Evolutionary conservation across 371 early-diverging fungal genomes (phyloP).

Genomic region (Neoconidiobolus thromboides): DNA sequence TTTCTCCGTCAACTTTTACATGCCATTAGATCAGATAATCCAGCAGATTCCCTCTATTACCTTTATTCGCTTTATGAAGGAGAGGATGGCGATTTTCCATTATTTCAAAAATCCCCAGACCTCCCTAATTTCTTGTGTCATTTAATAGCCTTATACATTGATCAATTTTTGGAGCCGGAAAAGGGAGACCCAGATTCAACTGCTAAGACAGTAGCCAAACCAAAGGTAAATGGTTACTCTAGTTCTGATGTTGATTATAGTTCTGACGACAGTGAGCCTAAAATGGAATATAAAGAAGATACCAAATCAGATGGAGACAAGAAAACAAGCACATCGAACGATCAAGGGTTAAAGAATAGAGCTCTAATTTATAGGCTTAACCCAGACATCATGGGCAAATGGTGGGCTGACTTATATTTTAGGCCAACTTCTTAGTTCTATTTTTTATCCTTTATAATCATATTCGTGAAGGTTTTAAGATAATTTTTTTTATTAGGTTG

Average conservation of each 20-base stretch:
- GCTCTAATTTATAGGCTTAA: conserved; percentile 1
- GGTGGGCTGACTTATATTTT: conserved; percentile 2
- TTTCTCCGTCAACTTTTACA: not conserved
- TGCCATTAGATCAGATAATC: not conserved
- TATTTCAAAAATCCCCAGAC: not conserved
- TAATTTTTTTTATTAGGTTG: too few species aligned
- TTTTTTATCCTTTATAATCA: too few species aligned
- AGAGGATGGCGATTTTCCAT: not conserved
- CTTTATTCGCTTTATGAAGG: not conserved
- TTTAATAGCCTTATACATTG: not conserved
- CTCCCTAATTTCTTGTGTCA: not conserved
- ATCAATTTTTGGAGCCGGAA: conserved; percentile 3
- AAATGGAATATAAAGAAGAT: not conserved
- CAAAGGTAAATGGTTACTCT: not conserved
- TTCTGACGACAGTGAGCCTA: not conserved
- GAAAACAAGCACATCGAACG: conserved; percentile 2
- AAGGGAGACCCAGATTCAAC: not conserved
- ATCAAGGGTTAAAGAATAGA: conserved; percentile 2
- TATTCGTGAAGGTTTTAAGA: too few species aligned
- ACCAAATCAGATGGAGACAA: not conserved
- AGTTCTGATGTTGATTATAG: not conserved
- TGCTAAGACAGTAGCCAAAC: not conserved
- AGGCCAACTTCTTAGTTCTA: too few species aligned
- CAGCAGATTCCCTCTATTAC: not conserved
- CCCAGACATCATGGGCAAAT: not conserved